Conservation (phyloP, 345 rosid genomes). For the Hirschfeldia incana region DNA sequence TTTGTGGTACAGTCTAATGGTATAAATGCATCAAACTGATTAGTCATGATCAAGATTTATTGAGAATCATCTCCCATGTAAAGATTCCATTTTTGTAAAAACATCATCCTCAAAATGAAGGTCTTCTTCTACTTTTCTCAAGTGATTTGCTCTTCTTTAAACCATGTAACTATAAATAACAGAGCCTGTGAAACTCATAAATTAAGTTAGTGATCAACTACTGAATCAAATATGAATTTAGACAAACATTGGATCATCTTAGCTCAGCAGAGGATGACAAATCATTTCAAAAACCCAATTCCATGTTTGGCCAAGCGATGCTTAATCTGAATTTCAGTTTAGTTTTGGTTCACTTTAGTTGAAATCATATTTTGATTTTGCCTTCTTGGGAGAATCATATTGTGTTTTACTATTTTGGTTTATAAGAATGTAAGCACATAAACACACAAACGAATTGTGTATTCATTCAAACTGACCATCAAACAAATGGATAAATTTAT, state of each 20-base stretch:
- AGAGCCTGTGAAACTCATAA: too few relatives aligned
- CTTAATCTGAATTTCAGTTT: background rate
- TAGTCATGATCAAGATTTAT: background rate
- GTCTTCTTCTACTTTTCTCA: too few relatives aligned
- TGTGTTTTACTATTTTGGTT: background rate
- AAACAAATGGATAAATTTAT: too few relatives aligned
- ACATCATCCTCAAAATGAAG: too few relatives aligned
- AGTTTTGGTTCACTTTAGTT: background rate
- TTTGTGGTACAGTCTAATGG: background rate
- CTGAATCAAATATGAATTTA: background rate
- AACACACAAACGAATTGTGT: background rate
- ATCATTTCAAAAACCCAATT: background rate
- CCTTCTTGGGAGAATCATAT: background rate
- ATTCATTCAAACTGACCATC: background rate
- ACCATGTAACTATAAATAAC: too few relatives aligned
- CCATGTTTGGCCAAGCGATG: background rate
- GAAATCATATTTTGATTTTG: background rate
- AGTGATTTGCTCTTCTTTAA: too few relatives aligned
- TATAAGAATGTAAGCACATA: background rate
- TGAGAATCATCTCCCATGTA: background rate
- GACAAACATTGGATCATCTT: background rate
- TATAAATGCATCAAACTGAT: background rate
- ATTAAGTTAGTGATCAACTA: too few relatives aligned
- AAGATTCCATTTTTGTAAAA: background rate
- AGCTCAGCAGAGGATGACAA: background rate